Evolutionary conservation across 352 stramenopile species (phyloP), one percentile per base, ranked within the genome.

Genomic region (Pythium chondricola): DNA sequence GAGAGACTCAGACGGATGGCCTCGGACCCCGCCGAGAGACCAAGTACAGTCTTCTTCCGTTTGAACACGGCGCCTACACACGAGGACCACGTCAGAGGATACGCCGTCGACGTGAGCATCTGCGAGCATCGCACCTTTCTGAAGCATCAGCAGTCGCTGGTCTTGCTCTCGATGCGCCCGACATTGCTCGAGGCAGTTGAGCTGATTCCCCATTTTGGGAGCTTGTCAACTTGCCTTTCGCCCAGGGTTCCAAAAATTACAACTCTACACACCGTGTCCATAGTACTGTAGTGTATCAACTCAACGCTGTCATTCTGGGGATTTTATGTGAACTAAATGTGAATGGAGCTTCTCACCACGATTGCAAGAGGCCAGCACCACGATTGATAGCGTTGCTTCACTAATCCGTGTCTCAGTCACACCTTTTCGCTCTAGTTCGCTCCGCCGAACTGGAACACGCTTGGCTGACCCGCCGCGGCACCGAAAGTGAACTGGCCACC

Each of bases 401-500:
- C n/a, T n/a, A n/a, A n/a, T n/a, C n/a, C n/a, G n/a, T n/a, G n/a
- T n/a, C n/a, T n/a, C n/a, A n/a, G n/a, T n/a, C n/a, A n/a, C n/a
- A n/a, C n/a, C n/a, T n/a, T n/a, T n/a, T n/a, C n/a, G n/a, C n/a
- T n/a, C n/a, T n/a, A n/a, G n/a, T n/a, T n/a, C n/a, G n/a, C n/a
- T n/a, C 78, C 65, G 41, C 76, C 80, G 60, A 93, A 93, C 61
- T 90, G 75, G 64, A 90, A 93, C 57, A 87, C 69, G 43, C 65
- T 87, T n/a, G 76, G 74, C 61, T 89, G 71, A 53, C 76, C 66
- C 21, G 68, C 56, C 37, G 41, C 51, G 42, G 77, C 66, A 44
- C 81, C 81, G 51, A 93, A 93, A 50, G 83, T 72, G 56, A 93
- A 93, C 64, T 90, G 81, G 54, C 85, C 70, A 41, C 70, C 72